Evolutionary conservation across 2,329 filamentous ascomycete species (phyloP).

Genomic region (Alternaria brassicae): DNA sequence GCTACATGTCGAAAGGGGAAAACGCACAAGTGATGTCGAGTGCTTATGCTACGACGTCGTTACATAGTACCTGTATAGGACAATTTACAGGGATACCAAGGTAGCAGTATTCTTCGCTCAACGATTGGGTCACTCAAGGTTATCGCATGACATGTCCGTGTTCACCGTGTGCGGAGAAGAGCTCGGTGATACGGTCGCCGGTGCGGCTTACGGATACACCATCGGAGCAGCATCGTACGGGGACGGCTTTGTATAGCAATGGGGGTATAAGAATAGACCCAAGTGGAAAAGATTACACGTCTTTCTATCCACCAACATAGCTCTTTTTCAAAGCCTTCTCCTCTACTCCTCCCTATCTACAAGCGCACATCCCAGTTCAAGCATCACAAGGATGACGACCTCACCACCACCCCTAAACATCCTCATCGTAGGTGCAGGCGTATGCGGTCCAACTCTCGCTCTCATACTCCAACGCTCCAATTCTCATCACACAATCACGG

Average conservation of each 20-base stretch:
- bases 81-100: neutral
- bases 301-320: fast-evolving
- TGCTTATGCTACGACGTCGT: too few species aligned
- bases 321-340: neutral
- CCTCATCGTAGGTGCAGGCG: slow-evolving; percentile 40
- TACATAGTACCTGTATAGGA: too few species aligned
- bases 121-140: neutral
- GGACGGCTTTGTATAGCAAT: neutral
- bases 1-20: too few species aligned
- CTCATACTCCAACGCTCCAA: slow-evolving; percentile 58
- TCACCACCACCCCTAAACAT: slow-evolving; percentile 27
- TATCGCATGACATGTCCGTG: neutral
- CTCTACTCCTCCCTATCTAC: too few species aligned
- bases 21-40: too few species aligned
- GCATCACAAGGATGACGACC: neutral
- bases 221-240: neutral
- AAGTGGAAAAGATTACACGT: neutral
- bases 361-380: neutral
- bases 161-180: neutral
- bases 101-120: neutral
- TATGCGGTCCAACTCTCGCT: slow-evolving; percentile 53
- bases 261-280: neutral
- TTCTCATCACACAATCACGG: slow-evolving; percentile 46
- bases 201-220: neutral
- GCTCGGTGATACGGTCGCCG: slow-evolving; percentile 5